Base-by-base conservation (phyloP, 73 alveolate genomes). In the Paramecium pentaurelia region DNA sequence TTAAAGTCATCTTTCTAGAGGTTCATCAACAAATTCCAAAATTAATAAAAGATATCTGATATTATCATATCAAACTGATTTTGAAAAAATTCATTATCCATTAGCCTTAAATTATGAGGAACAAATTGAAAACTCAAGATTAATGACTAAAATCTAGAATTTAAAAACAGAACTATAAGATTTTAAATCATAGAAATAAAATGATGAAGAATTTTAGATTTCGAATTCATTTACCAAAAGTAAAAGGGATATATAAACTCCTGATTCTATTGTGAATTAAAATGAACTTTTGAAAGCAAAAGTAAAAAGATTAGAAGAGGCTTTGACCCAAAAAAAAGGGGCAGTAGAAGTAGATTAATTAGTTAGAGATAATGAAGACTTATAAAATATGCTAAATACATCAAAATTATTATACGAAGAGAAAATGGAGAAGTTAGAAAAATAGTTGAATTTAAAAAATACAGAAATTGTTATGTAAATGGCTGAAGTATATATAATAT, bases 31-130 rank as follows among this genome's bases (percentile, higher is more conserved):
- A 3, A 28, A 87, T 32, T 32, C 42, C 27, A 89, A 83, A 87
- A 11, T 32, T 6, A 87, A 87, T 89, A 89, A 89, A 40, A 38
- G 94, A 71, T 89, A 89, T 47, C 40, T 89, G 8, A 89, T 89
- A n/a, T 38, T 89, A 2, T 71, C 92, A 30, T 64, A 36, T 71
- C 7, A 71, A 18, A 89, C 68, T 7, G 51, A 38, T 28, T 77
- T 71, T 47, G 94, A 89, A 64, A 89, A 89, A 11, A 34, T 71
- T 71, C 94, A 89, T 30, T 89, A 89, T 73, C 94, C 94, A 12
- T 71, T 89, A 44, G 71, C 94, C 16, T 58, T 89, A 71, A 89
- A 89, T 71, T 77, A 60, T 49, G 94, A 89, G 2, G 85, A 89
- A 42, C n/a, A 71, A n/a, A 71, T 71, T 1, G 94, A 89, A 34